These are phyloP conservation scores for Mitragyna speciosa DNA, from an alignment of 257 asterid genomes.

Conservation along the genomic window DNA sequence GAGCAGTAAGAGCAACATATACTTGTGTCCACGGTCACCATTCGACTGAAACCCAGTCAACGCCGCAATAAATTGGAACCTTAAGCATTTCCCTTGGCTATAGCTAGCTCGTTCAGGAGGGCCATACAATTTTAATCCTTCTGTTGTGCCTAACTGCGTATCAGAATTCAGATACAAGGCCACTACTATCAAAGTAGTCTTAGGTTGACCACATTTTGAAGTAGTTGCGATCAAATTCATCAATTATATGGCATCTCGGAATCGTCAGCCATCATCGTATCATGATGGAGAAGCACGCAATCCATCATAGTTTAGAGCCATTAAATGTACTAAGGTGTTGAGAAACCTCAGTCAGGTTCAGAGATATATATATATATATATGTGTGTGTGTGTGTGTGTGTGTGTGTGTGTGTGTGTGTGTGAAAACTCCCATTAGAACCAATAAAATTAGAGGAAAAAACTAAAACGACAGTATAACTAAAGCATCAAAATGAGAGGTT, in stretches of 20 bases:
- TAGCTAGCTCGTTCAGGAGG: slow-evolving; percentile 9
- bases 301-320: no score
- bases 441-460: no score
- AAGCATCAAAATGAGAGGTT: no score
- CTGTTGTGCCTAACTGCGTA: not conserved
- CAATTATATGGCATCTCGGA: not conserved
- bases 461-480: no score
- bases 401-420: no score
- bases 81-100: slow-evolving; percentile 16
- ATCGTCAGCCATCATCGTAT: not conserved
- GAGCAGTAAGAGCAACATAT: not conserved
- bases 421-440: no score
- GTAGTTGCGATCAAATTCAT: not conserved
- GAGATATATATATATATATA: no score
- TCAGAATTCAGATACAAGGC: not conserved
- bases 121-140: slow-evolving; percentile 22
- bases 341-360: no score
- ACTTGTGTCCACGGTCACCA: not conserved
- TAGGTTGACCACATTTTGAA: not conserved
- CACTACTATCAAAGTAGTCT: not conserved
- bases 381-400: no score
- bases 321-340: no score
- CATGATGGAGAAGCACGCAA: no score
- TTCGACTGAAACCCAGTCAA: not conserved
- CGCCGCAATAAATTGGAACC: not conserved